Evolutionary conservation across 2,329 filamentous ascomycete species (phyloP).

Genomic region (Colletotrichum chlorophyti): DNA sequence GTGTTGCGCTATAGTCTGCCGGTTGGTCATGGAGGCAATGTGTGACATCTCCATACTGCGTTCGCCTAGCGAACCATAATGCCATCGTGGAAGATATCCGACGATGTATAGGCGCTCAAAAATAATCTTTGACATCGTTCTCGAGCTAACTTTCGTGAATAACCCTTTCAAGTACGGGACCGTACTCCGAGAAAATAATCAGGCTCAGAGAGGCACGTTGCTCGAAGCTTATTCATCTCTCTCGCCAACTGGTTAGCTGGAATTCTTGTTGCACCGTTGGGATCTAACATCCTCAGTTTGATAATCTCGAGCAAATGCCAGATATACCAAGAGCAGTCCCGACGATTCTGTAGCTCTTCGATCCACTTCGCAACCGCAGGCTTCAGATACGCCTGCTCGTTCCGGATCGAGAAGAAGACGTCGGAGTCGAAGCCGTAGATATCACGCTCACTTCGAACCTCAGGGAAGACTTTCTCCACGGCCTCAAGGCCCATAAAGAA

Average conservation of each 20-base stretch:
- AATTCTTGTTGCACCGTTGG: neutral
- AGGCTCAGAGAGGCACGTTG: neutral
- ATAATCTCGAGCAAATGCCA: neutral
- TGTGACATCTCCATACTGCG: too few species aligned
- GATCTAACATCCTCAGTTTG: neutral
- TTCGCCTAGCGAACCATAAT: too few species aligned
- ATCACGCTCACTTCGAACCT: constrained; percentile 4
- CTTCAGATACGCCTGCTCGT: neutral
- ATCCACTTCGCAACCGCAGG: constrained; percentile 6
- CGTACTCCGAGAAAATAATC: neutral
- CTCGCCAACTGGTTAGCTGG: neutral
- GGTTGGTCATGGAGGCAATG: too few species aligned
- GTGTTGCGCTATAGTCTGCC: too few species aligned
- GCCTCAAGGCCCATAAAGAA: constrained; percentile 34
- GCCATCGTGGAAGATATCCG: too few species aligned
- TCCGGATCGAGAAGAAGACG: constrained; percentile 1
- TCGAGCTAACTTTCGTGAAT: neutral
- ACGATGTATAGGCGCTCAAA: too few species aligned
- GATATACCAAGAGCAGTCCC: constrained; percentile 7
- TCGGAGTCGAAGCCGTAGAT: constrained; percentile 10
- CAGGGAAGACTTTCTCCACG: constrained; percentile 25
- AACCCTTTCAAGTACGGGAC: neutral
- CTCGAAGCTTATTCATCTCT: neutral
- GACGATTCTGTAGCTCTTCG: neutral
- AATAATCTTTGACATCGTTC: too few species aligned